A percentile compares a stretch with the other conserved stretches of the same genome.
These are phyloP conservation scores for Pseudocercospora cruenta DNA, from an alignment of 2,329 filamentous ascomycete genomes.

Conservation along the genomic window DNA sequence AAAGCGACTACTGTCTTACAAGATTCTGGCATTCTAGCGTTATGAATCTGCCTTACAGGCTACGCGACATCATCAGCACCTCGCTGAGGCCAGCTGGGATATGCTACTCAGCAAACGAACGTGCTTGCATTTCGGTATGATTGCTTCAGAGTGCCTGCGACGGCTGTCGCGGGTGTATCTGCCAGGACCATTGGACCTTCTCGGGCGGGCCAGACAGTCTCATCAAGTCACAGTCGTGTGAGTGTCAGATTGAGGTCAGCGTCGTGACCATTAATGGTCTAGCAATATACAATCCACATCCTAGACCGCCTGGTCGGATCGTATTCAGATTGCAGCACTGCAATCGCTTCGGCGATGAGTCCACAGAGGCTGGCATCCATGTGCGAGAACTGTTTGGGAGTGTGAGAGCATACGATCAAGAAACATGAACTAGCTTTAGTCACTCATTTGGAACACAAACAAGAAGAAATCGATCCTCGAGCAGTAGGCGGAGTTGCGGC, in stretches of 20 bases:
- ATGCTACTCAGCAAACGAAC: background rate
- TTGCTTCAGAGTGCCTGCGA: background rate
- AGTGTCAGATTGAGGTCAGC: background rate
- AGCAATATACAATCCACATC: background rate
- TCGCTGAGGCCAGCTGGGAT: background rate
- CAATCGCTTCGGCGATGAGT: background rate
- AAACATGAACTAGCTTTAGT: slow-evolving; percentile 17
- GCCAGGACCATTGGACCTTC: background rate
- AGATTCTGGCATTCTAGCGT: background rate
- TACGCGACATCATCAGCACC: background rate
- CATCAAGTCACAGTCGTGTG: background rate
- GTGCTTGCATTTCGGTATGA: background rate
- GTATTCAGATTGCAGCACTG: background rate
- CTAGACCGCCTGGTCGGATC: background rate
- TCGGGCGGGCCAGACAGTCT: background rate
- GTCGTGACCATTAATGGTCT: background rate
- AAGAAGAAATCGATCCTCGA: slow-evolving; percentile 20
- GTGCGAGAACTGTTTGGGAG: background rate
- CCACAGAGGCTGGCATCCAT: background rate
- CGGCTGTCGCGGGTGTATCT: background rate
- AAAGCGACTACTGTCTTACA: slow-evolving; percentile 7
- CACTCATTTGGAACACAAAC: slow-evolving; percentile 15
- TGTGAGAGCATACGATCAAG: background rate
- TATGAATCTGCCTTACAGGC: background rate
- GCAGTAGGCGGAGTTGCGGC: background rate